Conservation (phyloP, 805 yeast species). For the Suhomyces vadensis region DNA sequence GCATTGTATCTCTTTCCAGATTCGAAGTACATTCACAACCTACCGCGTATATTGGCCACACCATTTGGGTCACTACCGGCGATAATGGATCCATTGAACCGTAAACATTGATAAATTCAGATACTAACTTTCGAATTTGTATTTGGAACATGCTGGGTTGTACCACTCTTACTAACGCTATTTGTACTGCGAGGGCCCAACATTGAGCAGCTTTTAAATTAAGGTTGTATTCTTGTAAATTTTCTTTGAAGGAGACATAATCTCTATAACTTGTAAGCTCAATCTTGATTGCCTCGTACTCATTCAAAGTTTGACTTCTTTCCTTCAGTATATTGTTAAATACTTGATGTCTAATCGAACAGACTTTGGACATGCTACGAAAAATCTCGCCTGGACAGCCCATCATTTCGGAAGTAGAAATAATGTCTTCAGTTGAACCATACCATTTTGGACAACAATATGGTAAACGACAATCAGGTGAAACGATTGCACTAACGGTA, state of each 20-base stretch:
- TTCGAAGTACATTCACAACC: constrained; percentile 44
- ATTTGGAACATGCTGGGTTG: constrained; percentile 26
- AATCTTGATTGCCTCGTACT: constrained; percentile 33
- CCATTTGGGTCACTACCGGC: constrained; percentile 60
- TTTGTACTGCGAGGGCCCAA: constrained; percentile 48
- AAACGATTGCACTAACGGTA: constrained; percentile 54
- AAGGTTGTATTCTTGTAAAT: constrained; percentile 34
- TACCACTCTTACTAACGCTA: constrained; percentile 28
- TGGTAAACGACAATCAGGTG: constrained; percentile 58
- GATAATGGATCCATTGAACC: constrained; percentile 45
- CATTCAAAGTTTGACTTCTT: constrained; percentile 18
- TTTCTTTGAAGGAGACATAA: constrained; percentile 31
- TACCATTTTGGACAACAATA: constrained; percentile 55
- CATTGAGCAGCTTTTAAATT: constrained; percentile 56
- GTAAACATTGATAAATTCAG: constrained; percentile 52
- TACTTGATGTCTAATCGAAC: constrained; percentile 35
- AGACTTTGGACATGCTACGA: constrained; percentile 45
- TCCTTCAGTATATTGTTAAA: constrained; percentile 10
- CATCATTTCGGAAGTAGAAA: constrained; percentile 55
- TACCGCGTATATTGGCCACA: constrained; percentile 58
- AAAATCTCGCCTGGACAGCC: constrained; percentile 64
- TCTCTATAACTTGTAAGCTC: constrained; percentile 48
- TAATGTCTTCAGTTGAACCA: constrained; percentile 41
- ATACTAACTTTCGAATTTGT: constrained; percentile 30
- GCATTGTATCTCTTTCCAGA: constrained; percentile 30